These are phyloP conservation scores for Erucastrum elatum DNA, from an alignment of 345 rosid species.

Conservation along the genomic window DNA sequence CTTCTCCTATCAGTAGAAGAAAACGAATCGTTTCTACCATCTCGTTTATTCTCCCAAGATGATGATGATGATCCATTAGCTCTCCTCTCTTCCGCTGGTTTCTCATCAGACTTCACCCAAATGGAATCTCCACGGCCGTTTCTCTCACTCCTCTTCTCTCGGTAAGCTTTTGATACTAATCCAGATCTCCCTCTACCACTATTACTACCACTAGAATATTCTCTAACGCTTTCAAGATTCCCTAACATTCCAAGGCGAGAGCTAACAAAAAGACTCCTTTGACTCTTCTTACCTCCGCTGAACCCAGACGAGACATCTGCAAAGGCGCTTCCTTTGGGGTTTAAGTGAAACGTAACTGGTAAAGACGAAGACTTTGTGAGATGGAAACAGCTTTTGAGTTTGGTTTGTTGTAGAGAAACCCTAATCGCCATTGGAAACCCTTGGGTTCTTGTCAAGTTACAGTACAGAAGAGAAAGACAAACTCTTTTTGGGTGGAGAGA, in stretches of 20 bases:
- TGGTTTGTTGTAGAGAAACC: constrained; percentile 53
- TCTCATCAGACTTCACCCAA: constrained; percentile 40
- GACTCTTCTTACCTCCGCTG: constrained; percentile 9
- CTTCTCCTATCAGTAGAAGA: constrained; percentile 24
- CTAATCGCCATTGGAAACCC: constrained; percentile 61
- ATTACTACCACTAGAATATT: constrained; percentile 26
- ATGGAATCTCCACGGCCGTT: constrained; percentile 28
- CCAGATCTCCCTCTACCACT: constrained; percentile 49
- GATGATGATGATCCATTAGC: constrained; percentile 15
- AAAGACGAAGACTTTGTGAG: constrained; percentile 42
- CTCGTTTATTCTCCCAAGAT: constrained; percentile 47
- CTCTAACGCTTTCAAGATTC: constrained; percentile 36
- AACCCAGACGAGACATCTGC: constrained; percentile 5
- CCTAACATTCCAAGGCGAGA: constrained; percentile 38
- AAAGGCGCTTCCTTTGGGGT: constrained; percentile 45
- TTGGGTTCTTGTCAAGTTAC: constrained; percentile 54
- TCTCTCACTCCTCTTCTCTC: constrained; percentile 18
- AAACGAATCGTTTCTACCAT: constrained; percentile 37
- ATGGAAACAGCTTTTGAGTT: constrained; percentile 31
- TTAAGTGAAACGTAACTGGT: constrained; percentile 30
- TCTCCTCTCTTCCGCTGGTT: constrained; percentile 21
- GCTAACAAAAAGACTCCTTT: constrained; percentile 12
- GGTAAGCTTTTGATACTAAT: constrained; percentile 39
- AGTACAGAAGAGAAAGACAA: constrained; percentile 21
- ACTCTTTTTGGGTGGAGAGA: not conserved